A percentile compares a stretch with the other conserved stretches of the same genome.
These are phyloP conservation scores for Tillandsia leiboldiana DNA, from an alignment of 176 grass and related monocot genomes.

Conservation along the genomic window DNA sequence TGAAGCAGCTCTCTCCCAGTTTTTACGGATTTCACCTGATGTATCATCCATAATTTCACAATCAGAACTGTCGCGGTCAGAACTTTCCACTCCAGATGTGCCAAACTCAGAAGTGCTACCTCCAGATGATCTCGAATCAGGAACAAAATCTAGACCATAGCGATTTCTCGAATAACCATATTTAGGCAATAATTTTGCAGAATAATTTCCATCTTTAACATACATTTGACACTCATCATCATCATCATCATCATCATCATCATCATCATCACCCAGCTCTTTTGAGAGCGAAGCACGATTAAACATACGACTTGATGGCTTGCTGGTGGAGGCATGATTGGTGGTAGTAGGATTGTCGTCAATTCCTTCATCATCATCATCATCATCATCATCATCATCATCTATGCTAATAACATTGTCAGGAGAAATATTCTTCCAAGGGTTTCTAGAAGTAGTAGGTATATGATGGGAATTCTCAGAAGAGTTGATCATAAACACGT, in stretches of 20 bases:
- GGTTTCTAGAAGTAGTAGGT: constrained; percentile 22
- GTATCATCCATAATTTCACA: constrained; percentile 66
- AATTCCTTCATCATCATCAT: constrained; percentile 51
- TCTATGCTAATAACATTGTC: constrained; percentile 70
- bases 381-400: constrained; percentile 77
- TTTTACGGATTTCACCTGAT: constrained; percentile 34
- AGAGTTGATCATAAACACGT: constrained; percentile 31
- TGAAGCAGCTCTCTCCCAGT: constrained; percentile 71
- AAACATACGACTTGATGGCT: not conserved
- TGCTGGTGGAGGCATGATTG: not conserved
- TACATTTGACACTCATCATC: not conserved
- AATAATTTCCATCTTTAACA: constrained; percentile 14
- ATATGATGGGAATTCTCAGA: constrained; percentile 15
- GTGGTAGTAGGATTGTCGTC: not conserved
- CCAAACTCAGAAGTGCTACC: constrained; percentile 19
- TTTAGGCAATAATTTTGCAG: not conserved
- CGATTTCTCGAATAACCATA: constrained; percentile 30
- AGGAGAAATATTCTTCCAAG: constrained; percentile 11
- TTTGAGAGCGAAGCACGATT: not conserved
- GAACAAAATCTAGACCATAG: constrained; percentile 40
- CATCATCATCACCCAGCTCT: not conserved
- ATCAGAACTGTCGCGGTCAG: constrained; percentile 37
- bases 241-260: constrained; percentile 2
- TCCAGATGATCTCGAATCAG: constrained; percentile 31
- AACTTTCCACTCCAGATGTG: constrained; percentile 21